A percentile compares a stretch with the other conserved stretches of the same genome.
phyloP scores from a whole-genome alignment of 129 eudicot genomes.

The Escallonia herrerae region DNA sequence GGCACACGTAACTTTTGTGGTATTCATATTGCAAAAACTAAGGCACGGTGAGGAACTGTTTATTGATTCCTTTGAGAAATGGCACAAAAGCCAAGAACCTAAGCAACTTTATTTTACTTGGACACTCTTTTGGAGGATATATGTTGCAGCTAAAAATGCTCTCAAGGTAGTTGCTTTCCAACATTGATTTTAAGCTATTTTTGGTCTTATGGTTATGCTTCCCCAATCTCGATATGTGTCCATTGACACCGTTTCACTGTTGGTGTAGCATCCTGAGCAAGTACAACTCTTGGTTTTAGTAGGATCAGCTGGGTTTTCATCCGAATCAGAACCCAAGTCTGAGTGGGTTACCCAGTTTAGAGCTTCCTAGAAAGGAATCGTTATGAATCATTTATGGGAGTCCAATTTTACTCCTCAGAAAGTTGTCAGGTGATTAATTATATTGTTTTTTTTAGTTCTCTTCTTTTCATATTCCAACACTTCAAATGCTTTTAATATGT shows the following conservation, averaged over 20 bases:
- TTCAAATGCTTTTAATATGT: too few species aligned
- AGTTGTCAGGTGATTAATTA: slow-evolving; percentile 53
- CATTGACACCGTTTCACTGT: too few species aligned
- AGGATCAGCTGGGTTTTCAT: slow-evolving; percentile 86
- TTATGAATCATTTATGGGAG: slow-evolving; percentile 88
- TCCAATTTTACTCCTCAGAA: slow-evolving; percentile 95
- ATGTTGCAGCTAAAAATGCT: slow-evolving; percentile 90
- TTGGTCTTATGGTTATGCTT: too few species aligned
- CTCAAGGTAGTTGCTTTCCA: slow-evolving; percentile 49
- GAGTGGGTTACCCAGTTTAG: slow-evolving; percentile 62
- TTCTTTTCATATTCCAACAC: too few species aligned
- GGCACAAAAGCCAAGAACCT: slow-evolving; percentile 94
- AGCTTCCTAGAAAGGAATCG: slow-evolving; percentile 92
- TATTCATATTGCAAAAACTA: slow-evolving; percentile 59
- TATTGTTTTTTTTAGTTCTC: too few species aligned
- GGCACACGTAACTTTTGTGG: background rate
- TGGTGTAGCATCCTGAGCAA: slow-evolving; percentile 88
- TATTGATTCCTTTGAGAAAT: slow-evolving; percentile 90
- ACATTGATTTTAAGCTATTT: too few species aligned
- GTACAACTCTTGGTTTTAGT: slow-evolving; percentile 82
- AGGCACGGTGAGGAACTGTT: too few species aligned
- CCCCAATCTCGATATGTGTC: too few species aligned
- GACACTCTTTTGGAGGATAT: slow-evolving; percentile 99
- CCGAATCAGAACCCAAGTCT: slow-evolving; percentile 62
- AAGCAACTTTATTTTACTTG: slow-evolving; percentile 82